Conservation (phyloP, 192 early-diverging fungal species). For the Coemansia sp. region DNA sequence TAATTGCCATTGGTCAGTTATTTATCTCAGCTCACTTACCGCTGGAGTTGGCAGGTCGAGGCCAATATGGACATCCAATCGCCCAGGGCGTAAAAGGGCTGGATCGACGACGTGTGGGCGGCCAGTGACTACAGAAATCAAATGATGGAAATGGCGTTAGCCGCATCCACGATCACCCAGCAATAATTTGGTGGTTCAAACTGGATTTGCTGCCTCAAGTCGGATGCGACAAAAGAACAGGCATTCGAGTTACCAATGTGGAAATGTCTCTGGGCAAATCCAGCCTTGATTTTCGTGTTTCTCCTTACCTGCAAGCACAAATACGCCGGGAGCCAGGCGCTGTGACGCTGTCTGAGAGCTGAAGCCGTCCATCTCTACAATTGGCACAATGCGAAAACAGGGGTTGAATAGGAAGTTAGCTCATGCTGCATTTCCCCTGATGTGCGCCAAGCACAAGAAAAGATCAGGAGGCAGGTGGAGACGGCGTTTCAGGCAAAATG, state of each 20-base stretch:
- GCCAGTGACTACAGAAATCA: constrained; percentile 65
- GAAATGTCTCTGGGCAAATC: constrained; percentile 4
- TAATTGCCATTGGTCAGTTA: not conserved
- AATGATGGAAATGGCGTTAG: constrained; percentile 4
- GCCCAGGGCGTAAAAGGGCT: constrained; percentile 81
- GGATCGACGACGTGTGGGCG: constrained; percentile 71
- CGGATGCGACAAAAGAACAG: not conserved
- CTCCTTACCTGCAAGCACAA: constrained; percentile 67
- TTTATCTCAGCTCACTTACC: constrained; percentile 25
- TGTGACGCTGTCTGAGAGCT: constrained; percentile 23
- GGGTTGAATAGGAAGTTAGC: constrained; percentile 2
- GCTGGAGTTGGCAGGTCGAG: constrained; percentile 63
- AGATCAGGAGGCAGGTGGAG: not conserved
- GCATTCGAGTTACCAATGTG: not conserved
- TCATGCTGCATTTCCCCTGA: constrained; percentile 1
- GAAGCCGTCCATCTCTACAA: constrained; percentile 56
- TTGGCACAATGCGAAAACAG: not conserved
- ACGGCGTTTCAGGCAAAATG: constrained; percentile 11
- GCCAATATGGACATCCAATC: constrained; percentile 76
- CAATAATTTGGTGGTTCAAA: not conserved
- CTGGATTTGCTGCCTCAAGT: not conserved
- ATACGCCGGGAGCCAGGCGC: constrained; percentile 52
- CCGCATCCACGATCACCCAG: not conserved
- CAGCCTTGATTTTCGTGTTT: not conserved
- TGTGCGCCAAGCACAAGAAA: constrained; percentile 10